These are phyloP conservation scores for Suillus tomentosus DNA, from an alignment of 768 basidiomycete genomes.

Conservation along the genomic window DNA sequence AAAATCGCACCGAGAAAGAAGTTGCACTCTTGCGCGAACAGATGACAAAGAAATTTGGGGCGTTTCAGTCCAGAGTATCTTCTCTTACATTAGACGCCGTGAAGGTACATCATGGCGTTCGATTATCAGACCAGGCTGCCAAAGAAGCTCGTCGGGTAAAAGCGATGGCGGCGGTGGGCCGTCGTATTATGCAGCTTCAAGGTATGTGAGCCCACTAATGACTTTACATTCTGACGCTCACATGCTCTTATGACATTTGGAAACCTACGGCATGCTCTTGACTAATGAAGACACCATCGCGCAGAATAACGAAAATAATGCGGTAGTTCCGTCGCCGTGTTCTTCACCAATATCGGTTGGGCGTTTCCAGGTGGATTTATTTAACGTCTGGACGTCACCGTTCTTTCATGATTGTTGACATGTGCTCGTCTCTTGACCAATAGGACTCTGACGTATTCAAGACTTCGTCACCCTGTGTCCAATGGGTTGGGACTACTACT, in stretches of 20 bases:
- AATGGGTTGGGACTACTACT: not conserved
- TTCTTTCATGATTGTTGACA: not conserved
- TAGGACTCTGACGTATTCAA: not conserved
- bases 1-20: constrained; percentile 1
- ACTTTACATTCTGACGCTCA: not conserved
- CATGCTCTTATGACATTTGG: not conserved
- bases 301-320: not conserved
- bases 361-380: not conserved
- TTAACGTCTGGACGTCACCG: not conserved
- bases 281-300: not conserved
- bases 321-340: not conserved
- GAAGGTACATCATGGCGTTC: not conserved
- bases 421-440: not conserved
- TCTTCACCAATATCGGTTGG: not conserved
- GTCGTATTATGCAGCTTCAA: not conserved
- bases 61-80: constrained; percentile 1
- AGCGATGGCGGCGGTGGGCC: not conserved
- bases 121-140: not conserved
- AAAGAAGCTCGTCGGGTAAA: constrained; percentile 4
- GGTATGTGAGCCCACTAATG: not conserved
- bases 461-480: not conserved
- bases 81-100: not conserved
- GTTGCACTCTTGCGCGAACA: constrained; percentile 6
- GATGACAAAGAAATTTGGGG: not conserved
- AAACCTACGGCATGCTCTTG: not conserved